Evolutionary conservation across 306 rosid species (phyloP).

Genomic region (Vigna mungo): DNA sequence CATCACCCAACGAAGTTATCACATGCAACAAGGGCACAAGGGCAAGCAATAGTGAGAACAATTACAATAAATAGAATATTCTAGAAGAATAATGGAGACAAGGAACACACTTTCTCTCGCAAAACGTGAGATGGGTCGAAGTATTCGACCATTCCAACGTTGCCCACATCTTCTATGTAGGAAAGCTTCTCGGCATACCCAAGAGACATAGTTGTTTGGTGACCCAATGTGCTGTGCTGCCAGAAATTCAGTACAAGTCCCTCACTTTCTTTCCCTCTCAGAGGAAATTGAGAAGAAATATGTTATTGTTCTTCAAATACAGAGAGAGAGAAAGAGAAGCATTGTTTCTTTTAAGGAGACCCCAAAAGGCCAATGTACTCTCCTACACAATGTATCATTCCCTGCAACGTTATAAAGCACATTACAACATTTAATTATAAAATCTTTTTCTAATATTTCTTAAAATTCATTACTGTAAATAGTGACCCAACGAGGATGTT

Average conservation of each 20-base stretch:
- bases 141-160: slow-evolving; percentile 90
- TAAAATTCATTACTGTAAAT: not conserved
- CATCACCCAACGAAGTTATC: slow-evolving; percentile 39
- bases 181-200: slow-evolving; percentile 99
- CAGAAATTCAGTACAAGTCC: slow-evolving; percentile 41
- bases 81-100: slow-evolving; percentile 39
- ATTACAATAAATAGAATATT: slow-evolving; percentile 6
- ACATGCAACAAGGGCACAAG: slow-evolving; percentile 25
- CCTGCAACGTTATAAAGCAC: not conserved
- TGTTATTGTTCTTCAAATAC: slow-evolving; percentile 27
- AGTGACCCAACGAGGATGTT: too few relatives aligned
- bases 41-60: slow-evolving; percentile 38
- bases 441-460: not conserved
- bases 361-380: slow-evolving; percentile 44
- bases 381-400: not conserved
- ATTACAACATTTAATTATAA: not conserved
- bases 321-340: slow-evolving; percentile 10
- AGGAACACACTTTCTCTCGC: slow-evolving; percentile 69
- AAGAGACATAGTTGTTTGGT: slow-evolving; percentile 74
- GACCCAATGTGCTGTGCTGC: not conserved
- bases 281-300: slow-evolving; percentile 39
- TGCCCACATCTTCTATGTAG: slow-evolving; percentile 93
- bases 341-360: slow-evolving; percentile 52
- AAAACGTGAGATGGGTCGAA: slow-evolving; percentile 79
- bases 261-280: slow-evolving; percentile 32